Percentiles rank a stretch among this genome's conserved stretches.
phyloP scores from a whole-genome alignment of 2,329 filamentous ascomycete genomes.

The Penicillium brevicompactum region DNA sequence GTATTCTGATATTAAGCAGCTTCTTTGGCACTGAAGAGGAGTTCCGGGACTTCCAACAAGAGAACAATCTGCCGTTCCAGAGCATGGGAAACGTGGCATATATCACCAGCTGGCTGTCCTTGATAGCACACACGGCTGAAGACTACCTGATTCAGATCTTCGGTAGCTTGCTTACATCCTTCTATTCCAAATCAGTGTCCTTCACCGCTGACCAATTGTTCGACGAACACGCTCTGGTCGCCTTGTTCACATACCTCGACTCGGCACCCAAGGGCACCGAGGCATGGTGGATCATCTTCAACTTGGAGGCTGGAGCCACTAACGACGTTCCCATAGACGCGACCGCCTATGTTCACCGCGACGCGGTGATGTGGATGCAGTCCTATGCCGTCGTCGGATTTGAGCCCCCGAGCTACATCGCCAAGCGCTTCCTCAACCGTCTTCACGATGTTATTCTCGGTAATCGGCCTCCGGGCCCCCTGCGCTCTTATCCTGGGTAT shows the following conservation, averaged over 20 bases:
- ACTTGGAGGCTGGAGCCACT: slow-evolving; percentile 62
- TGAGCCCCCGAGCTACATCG: slow-evolving; percentile 39
- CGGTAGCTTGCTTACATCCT: slow-evolving; percentile 51
- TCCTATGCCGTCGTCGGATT: slow-evolving; percentile 60
- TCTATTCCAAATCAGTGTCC: slow-evolving; percentile 61
- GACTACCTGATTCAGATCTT: slow-evolving; percentile 24
- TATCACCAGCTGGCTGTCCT: slow-evolving; percentile 33
- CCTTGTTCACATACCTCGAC: slow-evolving; percentile 59
- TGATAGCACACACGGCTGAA: slow-evolving; percentile 29
- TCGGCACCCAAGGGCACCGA: slow-evolving; percentile 52
- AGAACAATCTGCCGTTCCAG: slow-evolving; percentile 27
- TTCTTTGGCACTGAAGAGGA: slow-evolving; percentile 64
- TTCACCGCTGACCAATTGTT: slow-evolving; percentile 56
- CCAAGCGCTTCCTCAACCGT: slow-evolving; percentile 54
- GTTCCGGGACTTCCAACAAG: slow-evolving; percentile 47
- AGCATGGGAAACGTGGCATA: slow-evolving; percentile 23
- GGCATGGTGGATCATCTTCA: slow-evolving; percentile 65
- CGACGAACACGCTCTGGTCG: slow-evolving; percentile 46
- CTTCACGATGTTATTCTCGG: slow-evolving; percentile 46
- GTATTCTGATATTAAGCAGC: slow-evolving; percentile 60
- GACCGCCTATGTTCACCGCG: slow-evolving; percentile 65
- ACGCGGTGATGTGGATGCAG: slow-evolving; percentile 66
- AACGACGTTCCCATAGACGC: slow-evolving; percentile 58
- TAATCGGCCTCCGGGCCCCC: slow-evolving; percentile 37
- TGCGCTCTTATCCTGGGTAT: slow-evolving; percentile 65